phyloP scores from a whole-genome alignment of 495 filamentous ascomycete species.

The Neurospora terricola region DNA sequence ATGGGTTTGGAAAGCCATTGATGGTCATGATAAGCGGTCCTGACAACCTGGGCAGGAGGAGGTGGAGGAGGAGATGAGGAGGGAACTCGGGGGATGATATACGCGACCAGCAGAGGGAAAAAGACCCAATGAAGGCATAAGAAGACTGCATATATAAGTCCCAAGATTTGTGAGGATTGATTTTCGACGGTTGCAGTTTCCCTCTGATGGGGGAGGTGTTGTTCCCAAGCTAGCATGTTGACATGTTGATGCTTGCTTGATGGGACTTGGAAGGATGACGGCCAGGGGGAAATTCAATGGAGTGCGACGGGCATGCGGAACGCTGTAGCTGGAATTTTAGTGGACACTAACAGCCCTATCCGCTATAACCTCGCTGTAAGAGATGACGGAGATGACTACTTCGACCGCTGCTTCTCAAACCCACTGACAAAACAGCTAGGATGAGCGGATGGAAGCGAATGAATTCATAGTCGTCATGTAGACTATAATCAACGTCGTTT shows the following conservation, averaged over 20 bases:
- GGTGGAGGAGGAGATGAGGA: neutral
- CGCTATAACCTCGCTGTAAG: neutral
- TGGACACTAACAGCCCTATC: neutral
- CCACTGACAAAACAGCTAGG: no score
- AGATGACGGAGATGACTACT: neutral
- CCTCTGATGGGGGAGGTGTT: neutral
- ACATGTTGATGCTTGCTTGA: neutral
- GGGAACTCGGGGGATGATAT: neutral
- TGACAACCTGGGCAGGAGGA: neutral
- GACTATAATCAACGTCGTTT: neutral
- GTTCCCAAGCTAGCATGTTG: neutral
- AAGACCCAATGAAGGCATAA: neutral
- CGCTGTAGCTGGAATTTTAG: neutral
- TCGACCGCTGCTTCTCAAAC: neutral
- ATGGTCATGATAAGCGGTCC: neutral
- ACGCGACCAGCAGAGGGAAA: neutral
- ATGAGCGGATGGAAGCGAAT: no score
- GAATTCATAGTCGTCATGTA: no score
- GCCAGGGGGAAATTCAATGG: no score
- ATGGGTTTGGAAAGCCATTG: no score
- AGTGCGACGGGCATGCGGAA: no score
- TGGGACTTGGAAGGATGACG: no score
- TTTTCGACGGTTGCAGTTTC: neutral
- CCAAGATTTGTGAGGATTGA: neutral
- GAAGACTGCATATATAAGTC: neutral